Conservation (phyloP, 306 rosid species). For the Acacia crassicarpa region DNA sequence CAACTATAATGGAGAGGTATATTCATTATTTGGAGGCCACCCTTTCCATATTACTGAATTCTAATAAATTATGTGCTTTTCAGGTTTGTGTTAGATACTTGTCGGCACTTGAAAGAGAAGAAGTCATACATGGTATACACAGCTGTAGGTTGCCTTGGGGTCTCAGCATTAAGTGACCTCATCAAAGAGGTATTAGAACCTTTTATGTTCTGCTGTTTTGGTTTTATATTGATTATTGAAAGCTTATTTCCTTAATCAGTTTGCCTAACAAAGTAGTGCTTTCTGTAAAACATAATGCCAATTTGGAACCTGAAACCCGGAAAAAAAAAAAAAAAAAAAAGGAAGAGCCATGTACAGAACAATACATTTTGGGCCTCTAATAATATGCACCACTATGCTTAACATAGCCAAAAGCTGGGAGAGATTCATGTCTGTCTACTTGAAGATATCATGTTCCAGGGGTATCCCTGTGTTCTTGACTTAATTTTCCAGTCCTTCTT, state of each 20-base stretch:
- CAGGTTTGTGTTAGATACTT: constrained; percentile 79
- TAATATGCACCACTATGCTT: constrained; percentile 5
- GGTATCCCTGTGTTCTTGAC: background rate
- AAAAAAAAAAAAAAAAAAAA: background rate
- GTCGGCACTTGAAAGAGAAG: constrained; percentile 72
- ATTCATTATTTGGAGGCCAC: background rate
- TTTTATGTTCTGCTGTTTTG: background rate
- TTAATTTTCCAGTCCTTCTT: background rate
- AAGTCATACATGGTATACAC: constrained; percentile 87
- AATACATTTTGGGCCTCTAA: constrained; percentile 2
- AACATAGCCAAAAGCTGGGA: constrained; percentile 7
- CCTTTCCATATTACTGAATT: constrained; percentile 2
- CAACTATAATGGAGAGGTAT: background rate
- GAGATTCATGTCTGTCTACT: background rate
- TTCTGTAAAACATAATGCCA: constrained; percentile 24
- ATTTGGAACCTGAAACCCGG: background rate
- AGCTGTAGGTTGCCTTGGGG: constrained; percentile 87
- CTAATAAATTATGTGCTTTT: constrained; percentile 22
- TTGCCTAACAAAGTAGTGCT: background rate
- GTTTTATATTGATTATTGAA: constrained; percentile 9
- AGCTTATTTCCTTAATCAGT: background rate
- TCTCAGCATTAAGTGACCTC: constrained; percentile 70
- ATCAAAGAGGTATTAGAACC: constrained; percentile 70
- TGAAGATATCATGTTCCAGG: background rate
- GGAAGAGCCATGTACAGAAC: background rate